Conservation (phyloP, 78 protist species). For the Parvularia atlantis region DNA sequence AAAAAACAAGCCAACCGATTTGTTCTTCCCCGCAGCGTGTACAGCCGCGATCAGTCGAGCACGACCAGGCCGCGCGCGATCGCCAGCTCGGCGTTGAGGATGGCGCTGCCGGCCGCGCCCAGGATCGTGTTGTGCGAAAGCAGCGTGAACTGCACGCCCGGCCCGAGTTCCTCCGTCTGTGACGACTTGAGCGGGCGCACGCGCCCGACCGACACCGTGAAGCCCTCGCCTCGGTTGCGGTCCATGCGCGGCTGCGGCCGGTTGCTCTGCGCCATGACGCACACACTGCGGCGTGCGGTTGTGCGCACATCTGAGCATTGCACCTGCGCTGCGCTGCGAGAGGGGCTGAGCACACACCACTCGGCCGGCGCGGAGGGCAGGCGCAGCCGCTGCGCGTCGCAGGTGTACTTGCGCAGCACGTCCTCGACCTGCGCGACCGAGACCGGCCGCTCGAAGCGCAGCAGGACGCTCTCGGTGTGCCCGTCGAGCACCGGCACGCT, state of each 20-base stretch:
- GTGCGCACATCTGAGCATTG: neutral
- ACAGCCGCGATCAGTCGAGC: too few relatives aligned
- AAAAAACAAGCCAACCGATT: too few relatives aligned
- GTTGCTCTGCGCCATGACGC: conserved; percentile 7
- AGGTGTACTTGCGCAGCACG: neutral
- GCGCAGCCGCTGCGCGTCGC: conserved; percentile 14
- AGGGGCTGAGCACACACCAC: conserved; percentile 4
- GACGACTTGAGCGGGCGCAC: conserved; percentile 33
- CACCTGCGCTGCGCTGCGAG: too few relatives aligned
- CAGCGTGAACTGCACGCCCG: conserved; percentile 37
- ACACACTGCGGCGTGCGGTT: neutral
- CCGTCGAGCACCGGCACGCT: conserved; percentile 63
- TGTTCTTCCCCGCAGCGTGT: too few relatives aligned
- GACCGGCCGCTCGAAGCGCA: too few relatives aligned
- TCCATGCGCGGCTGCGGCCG: conserved; percentile 68
- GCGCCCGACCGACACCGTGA: conserved; percentile 60
- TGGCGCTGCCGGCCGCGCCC: conserved; percentile 70
- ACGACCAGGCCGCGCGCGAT: conserved; percentile 2
- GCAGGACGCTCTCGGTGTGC: conserved; percentile 43
- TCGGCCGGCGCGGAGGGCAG: conserved; percentile 17
- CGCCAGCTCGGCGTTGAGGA: conserved; percentile 63
- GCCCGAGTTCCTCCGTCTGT: too few relatives aligned
- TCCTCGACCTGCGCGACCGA: too few relatives aligned
- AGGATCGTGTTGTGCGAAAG: conserved; percentile 60
- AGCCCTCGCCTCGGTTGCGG: conserved; percentile 42